Base-by-base conservation (phyloP, 352 stramenopile genomes). In the Blastocystis sp. region DNA sequence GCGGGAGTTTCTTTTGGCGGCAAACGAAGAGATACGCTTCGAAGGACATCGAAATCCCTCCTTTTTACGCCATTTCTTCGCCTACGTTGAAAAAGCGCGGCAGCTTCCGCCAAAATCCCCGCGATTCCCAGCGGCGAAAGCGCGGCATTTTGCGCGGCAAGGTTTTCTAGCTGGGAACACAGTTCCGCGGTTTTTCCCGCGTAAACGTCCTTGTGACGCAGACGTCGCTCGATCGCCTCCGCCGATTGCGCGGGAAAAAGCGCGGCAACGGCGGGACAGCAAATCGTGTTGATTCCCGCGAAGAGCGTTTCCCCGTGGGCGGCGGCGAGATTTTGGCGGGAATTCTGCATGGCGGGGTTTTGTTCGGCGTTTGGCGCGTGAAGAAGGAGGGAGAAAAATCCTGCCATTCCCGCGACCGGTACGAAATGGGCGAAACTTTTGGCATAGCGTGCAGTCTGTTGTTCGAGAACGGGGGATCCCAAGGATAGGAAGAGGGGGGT, bases 21-120 rank as follows among this genome's bases (percentile, higher is more conserved):
- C 21, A n/a, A 14, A 42, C 18, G 24, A 78, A 59, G 14, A 54
- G 53, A 59, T 38, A 63, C 24, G 67, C 67, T 27, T 78, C 34
- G 1, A 78, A 44, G 4, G 67, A 78, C 67, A 78, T 78, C 8
- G 36, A n/a, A 9, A 78, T 44, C 9, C 61, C 61, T 72, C 24
- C 4, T 24, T 44, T 8, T n/a, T n/a, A 29, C 14, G n/a, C 61
- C 21, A 44, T 18, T 11, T n/a, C 38, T 36, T 14, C 29, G n/a
- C 6, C 6, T 72, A 78, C 67, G 67, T 18, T 78, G 42, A 2
- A 27, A 40, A n/a, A 78, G 48, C 29, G 67, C 24, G 4, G 36
- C 49, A n/a, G 44, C 48, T 11, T 78, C 67, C 3, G 4, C 3
- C 3, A 78, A n/a, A 14, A 63, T 38, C 7, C 14, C 27, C 4